Evolutionary conservation across 2,329 filamentous ascomycete species (phyloP).

Genomic region (Phialocephala subalpina): DNA sequence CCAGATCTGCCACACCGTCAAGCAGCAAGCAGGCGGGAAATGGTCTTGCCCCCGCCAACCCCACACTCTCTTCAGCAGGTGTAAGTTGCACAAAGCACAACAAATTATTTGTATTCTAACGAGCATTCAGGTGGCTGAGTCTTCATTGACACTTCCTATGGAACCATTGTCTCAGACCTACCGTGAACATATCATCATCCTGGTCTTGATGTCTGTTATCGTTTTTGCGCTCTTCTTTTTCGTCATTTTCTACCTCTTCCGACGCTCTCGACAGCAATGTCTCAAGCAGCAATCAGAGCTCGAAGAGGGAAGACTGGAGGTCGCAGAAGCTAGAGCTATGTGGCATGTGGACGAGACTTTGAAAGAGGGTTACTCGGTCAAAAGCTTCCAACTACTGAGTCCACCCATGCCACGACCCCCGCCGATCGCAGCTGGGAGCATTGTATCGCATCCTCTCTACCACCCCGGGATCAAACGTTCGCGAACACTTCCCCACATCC

Average conservation of each 20-base stretch:
- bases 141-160: neutral
- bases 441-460: slow-evolving; percentile 17
- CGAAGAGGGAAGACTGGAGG: slow-evolving; percentile 14
- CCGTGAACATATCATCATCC: neutral
- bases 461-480: slow-evolving; percentile 18
- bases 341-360: slow-evolving; percentile 12
- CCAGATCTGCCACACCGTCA: neutral
- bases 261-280: neutral
- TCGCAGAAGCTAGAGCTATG: slow-evolving; percentile 19
- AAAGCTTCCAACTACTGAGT: neutral
- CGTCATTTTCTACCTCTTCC: neutral
- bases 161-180: neutral
- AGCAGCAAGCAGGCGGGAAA: neutral
- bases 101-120: neutral
- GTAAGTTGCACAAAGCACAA: neutral
- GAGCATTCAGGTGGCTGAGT: neutral
- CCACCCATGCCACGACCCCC: slow-evolving; percentile 1
- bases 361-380: slow-evolving; percentile 10
- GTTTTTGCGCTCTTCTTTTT: neutral
- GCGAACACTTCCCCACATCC: slow-evolving; percentile 7
- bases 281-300: neutral
- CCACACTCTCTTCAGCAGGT: neutral
- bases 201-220: neutral
- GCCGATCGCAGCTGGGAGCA: neutral
- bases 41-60: neutral